Conservation (phyloP, 352 stramenopile genomes). For the Phytophthora pini region DNA sequence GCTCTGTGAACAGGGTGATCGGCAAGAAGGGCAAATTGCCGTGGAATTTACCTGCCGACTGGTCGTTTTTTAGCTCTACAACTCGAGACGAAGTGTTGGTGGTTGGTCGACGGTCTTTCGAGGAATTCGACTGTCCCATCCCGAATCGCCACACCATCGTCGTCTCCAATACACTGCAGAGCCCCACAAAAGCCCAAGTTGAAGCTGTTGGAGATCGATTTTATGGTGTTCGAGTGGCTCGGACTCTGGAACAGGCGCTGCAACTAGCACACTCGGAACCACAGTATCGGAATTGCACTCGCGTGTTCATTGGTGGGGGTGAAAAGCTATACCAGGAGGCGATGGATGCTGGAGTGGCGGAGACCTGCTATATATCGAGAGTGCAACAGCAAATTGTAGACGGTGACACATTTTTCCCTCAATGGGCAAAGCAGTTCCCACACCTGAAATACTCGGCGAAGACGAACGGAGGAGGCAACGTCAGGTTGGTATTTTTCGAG, state of each 20-base stretch:
- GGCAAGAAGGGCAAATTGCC: constrained; percentile 56
- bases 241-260: constrained; percentile 54
- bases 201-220: constrained; percentile 5
- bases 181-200: constrained; percentile 3
- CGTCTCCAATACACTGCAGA: constrained; percentile 36
- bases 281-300: constrained; percentile 44
- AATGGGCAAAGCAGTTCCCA: constrained; percentile 55
- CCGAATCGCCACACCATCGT: constrained; percentile 69
- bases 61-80: constrained; percentile 70
- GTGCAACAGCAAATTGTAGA: constrained; percentile 52
- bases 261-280: constrained; percentile 36
- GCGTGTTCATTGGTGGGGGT: constrained; percentile 72
- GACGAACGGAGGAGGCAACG: constrained; percentile 27
- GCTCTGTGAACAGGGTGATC: constrained; percentile 75
- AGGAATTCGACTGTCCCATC: constrained; percentile 54
- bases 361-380: constrained; percentile 70
- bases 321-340: constrained; percentile 69
- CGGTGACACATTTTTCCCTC: constrained; percentile 67
- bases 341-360: constrained; percentile 44
- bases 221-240: constrained; percentile 38
- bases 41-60: constrained; percentile 71
- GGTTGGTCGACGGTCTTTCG: constrained; percentile 65
- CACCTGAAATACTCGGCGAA: constrained; percentile 42
- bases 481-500: constrained; percentile 16
- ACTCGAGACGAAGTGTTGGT: constrained; percentile 66